Percentiles rank a stretch among this genome's conserved stretches.
Conservation (phyloP, 1,139 yeast species). For the Candida pseudoviswanathii region DNA sequence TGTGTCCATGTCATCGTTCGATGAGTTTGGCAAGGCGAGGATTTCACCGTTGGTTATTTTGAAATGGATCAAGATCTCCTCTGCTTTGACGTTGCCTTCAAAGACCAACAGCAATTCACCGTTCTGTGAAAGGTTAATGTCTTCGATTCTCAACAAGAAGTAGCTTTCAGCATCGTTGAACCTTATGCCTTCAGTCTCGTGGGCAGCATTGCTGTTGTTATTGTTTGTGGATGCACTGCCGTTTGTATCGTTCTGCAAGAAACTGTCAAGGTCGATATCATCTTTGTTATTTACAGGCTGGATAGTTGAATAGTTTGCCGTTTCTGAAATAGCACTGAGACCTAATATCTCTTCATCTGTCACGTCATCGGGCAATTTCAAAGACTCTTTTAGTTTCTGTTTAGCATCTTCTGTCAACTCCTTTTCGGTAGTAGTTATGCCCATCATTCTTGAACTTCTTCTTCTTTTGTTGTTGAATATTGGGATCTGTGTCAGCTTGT, state of each 20-base stretch:
- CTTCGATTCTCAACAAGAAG: conserved; percentile 26
- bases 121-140: conserved; percentile 22
- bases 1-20: conserved; percentile 21
- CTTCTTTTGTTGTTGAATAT: conserved; percentile 8
- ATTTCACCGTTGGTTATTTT: conserved; percentile 36
- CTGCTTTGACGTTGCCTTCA: conserved; percentile 21
- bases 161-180: conserved; percentile 14
- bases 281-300: conserved; percentile 20
- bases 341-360: conserved; percentile 45
- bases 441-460: conserved; percentile 15
- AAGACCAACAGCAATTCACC: conserved; percentile 28
- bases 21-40: neutral
- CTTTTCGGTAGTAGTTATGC: conserved; percentile 9
- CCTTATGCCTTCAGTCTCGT: conserved; percentile 12
- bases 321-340: conserved; percentile 30
- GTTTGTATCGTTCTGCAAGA: conserved; percentile 18
- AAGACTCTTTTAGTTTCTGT: conserved; percentile 36
- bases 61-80: conserved; percentile 22
- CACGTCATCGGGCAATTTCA: conserved; percentile 38
- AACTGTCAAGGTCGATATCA: conserved; percentile 25
- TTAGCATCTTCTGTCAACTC: conserved; percentile 25
- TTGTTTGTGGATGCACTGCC: neutral
- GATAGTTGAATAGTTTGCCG: conserved; percentile 23
- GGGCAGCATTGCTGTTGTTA: neutral
- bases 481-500: conserved; percentile 1